A percentile compares a stretch with the other conserved stretches of the same genome.
Conservation (phyloP, 2,329 filamentous ascomycete species). For the Coniochaeta sp. region DNA sequence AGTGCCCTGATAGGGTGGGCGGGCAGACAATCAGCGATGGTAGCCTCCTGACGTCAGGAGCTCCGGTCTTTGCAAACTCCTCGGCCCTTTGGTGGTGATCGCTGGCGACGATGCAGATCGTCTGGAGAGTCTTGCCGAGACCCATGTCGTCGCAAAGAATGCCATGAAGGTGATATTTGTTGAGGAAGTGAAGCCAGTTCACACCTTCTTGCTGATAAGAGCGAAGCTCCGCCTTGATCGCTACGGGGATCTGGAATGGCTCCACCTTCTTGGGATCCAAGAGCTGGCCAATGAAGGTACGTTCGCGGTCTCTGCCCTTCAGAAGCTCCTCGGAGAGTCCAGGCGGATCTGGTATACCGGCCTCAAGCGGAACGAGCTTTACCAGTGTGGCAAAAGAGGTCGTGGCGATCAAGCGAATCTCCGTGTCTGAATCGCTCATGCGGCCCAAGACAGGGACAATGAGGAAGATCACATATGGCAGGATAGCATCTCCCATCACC, state of each 20-base stretch:
- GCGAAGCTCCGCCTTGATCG: slow-evolving; percentile 92
- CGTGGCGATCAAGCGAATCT: slow-evolving; percentile 87
- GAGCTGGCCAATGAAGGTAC: slow-evolving; percentile 94
- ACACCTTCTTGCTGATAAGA: slow-evolving; percentile 98
- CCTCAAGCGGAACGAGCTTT: slow-evolving; percentile 93
- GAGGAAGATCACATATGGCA: slow-evolving; percentile 98
- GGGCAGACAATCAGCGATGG: slow-evolving; percentile 95
- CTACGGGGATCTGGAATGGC: slow-evolving; percentile 84
- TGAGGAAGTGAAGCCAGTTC: slow-evolving; percentile 97
- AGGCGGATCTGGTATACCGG: slow-evolving; percentile 92
- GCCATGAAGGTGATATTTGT: slow-evolving; percentile 94
- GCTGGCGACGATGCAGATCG: slow-evolving; percentile 94
- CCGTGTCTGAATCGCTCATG: slow-evolving; percentile 98
- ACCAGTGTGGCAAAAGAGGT: slow-evolving; percentile 96
- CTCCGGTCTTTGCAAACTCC: slow-evolving; percentile 76
- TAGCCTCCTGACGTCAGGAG: slow-evolving; percentile 68
- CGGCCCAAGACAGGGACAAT: slow-evolving; percentile 93
- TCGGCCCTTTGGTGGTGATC: slow-evolving; percentile 92
- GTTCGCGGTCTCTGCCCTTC: slow-evolving; percentile 84
- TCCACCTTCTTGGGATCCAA: slow-evolving; percentile 97
- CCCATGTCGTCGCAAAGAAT: slow-evolving; percentile 99
- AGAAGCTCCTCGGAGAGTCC: slow-evolving; percentile 84
- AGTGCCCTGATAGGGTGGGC: slow-evolving; percentile 92
- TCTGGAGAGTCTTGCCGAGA: slow-evolving; percentile 94
- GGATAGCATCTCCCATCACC: slow-evolving; percentile 92